Evolutionary conservation across 768 basidiomycete genomes (phyloP).

Genomic region (Mycena belliarum): DNA sequence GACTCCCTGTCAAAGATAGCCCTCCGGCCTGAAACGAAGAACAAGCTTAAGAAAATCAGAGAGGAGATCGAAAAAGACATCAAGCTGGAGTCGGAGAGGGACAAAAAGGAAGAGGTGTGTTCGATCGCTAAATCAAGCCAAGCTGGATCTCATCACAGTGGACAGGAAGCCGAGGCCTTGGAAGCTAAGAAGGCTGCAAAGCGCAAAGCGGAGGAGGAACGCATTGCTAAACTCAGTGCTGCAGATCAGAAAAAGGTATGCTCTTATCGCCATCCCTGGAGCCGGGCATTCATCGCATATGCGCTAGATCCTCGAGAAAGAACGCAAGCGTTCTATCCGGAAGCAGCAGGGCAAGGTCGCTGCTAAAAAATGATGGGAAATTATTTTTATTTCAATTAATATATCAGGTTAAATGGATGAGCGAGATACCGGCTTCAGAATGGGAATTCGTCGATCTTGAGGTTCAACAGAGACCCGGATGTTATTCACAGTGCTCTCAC

Average conservation of each 20-base stretch:
- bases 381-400: constrained; percentile 29
- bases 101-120: constrained; percentile 70
- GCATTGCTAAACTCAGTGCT: constrained; percentile 69
- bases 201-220: constrained; percentile 72
- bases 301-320: constrained; percentile 65
- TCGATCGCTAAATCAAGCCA: not conserved
- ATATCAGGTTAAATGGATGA: constrained; percentile 17
- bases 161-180: constrained; percentile 44
- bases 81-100: constrained; percentile 64
- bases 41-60: constrained; percentile 72
- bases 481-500: not conserved
- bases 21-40: constrained; percentile 80
- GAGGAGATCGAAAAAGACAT: constrained; percentile 72
- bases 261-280: not conserved
- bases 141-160: not conserved
- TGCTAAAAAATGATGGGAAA: constrained; percentile 32
- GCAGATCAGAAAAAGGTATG: constrained; percentile 82
- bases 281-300: constrained; percentile 3
- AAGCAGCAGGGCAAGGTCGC: constrained; percentile 71
- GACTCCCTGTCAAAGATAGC: constrained; percentile 62
- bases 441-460: not conserved
- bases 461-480: not conserved
- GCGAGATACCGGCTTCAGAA: not conserved
- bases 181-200: constrained; percentile 76
- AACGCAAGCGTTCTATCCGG: constrained; percentile 69